Percentiles rank a stretch among this genome's conserved stretches.
Evolutionary conservation across 75 land plant species (phyloP).

Genomic region (Picea sitchensis): DNA sequence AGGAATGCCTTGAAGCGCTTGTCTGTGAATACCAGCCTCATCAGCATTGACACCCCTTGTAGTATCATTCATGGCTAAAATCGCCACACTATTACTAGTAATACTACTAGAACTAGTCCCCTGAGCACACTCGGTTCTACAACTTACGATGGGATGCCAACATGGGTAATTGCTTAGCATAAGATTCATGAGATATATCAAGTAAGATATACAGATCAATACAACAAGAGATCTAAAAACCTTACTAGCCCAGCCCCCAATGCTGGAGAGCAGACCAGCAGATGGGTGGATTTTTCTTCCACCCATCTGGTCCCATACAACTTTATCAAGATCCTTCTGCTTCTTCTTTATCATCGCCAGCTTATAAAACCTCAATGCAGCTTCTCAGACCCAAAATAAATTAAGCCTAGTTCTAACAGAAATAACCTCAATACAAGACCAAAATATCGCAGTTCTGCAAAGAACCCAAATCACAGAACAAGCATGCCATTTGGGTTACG

Average conservation of each 20-base stretch:
- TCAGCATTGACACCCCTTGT: background rate
- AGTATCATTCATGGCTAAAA: background rate
- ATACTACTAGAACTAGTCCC: background rate
- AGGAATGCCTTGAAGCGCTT: background rate
- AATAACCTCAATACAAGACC: too few species aligned
- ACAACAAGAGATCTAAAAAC: constrained; percentile 20
- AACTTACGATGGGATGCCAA: constrained; percentile 7
- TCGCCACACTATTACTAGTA: background rate
- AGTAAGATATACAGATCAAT: constrained; percentile 36
- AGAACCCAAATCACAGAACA: too few species aligned
- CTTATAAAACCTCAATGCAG: too few species aligned
- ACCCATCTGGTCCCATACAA: constrained; percentile 25
- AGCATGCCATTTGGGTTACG: too few species aligned
- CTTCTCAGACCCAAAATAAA: too few species aligned
- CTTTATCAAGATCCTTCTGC: constrained; percentile 22
- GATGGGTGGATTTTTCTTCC: background rate
- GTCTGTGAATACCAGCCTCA: background rate
- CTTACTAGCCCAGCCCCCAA: background rate
- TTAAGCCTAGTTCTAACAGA: too few species aligned
- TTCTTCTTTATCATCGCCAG: constrained; percentile 2
- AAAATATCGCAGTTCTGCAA: too few species aligned
- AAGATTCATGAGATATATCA: constrained; percentile 44
- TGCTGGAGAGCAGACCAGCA: background rate
- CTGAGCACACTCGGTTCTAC: background rate
- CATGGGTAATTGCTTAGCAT: constrained; percentile 22